Evolutionary conservation across 148 eudicot species (phyloP), one percentile per base, ranked within the genome.

Genomic region (Rhododendron ovatum): DNA sequence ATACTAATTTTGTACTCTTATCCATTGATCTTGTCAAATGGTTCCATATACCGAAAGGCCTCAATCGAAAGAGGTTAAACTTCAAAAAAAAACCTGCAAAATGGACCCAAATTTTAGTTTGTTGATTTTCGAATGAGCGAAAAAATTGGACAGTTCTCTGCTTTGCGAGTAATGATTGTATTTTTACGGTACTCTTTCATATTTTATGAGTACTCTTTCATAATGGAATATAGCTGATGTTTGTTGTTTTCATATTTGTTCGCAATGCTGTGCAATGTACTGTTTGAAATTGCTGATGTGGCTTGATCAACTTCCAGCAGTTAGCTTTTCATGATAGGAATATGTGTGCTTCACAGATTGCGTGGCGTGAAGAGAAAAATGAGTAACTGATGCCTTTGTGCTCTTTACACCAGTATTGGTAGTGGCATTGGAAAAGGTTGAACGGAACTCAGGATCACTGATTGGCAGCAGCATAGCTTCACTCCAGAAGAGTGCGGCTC

Each of bases 361-460:
- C 84, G 0, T 55, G 73, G 71, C 9, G 6, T 82, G 22, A 35
- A 35, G 28, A 82, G 84, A 82, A 78, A 57, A 82, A 57, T 57
- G 30, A 20, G 47, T n/a, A 82, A 82, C 48, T 59, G 28, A 35
- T 81, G 71, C 65, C 41, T 82, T 48, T 79, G 82, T 79, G 20
- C 59, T 45, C 30, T 82, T 59, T 84, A 53, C 82, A 71, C 82
- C 50, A 96, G 99, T 97, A 82, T 88, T 97, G 94, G 94, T 95
- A 85, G 96, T 97, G 88, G 98, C 99, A 89, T 88, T 97, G 88
- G 99, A 97, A 84, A 95, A 91, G 91, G 98, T 97, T 91, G 99
- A 94, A 84, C 89, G 89, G 85, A 95, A 94, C 90, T 94, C 98
- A 50, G 99, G 99, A 79, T 89, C 99, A 75, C 91, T 94, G 59